These are phyloP conservation scores for Samsoniella hepiali DNA, from an alignment of 2,329 filamentous ascomycete species.

Conservation along the genomic window DNA sequence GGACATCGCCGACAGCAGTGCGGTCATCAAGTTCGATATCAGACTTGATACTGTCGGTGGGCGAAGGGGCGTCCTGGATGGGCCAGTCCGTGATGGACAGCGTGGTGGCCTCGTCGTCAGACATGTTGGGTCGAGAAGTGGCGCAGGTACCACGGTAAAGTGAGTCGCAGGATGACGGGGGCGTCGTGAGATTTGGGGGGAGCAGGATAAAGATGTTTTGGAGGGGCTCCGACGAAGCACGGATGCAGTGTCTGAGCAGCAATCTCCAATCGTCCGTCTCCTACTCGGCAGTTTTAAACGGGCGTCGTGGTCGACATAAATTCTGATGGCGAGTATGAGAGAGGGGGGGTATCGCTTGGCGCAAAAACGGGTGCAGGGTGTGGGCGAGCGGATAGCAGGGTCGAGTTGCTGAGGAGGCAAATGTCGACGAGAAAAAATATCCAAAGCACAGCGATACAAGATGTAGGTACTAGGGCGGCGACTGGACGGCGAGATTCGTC, in stretches of 20 bases:
- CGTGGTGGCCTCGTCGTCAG: constrained; percentile 42
- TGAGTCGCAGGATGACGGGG: background rate
- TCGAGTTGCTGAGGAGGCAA: background rate
- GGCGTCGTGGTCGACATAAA: constrained; percentile 13
- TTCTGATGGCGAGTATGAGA: background rate
- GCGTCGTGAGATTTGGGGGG: background rate
- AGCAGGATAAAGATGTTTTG: constrained; percentile 11
- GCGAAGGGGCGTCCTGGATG: constrained; percentile 36
- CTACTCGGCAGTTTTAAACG: constrained; percentile 5
- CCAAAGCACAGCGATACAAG: background rate
- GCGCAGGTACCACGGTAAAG: constrained; percentile 19
- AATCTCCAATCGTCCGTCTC: constrained; percentile 13
- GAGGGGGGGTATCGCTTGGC: constrained; percentile 7
- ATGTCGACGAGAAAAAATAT: background rate
- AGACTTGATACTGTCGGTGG: constrained; percentile 43
- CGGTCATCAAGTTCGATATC: constrained; percentile 40
- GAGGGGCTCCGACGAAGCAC: constrained; percentile 5
- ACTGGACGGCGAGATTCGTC: background rate
- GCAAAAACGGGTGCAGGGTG: background rate
- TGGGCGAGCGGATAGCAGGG: background rate
- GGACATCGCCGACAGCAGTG: constrained; percentile 24
- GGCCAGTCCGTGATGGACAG: constrained; percentile 36
- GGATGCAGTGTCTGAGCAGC: constrained; percentile 2
- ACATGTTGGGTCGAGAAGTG: constrained; percentile 34
- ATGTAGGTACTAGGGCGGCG: background rate